phyloP scores from a whole-genome alignment of 2,329 filamentous ascomycete species.

The Pseudocercospora fijiensis region DNA sequence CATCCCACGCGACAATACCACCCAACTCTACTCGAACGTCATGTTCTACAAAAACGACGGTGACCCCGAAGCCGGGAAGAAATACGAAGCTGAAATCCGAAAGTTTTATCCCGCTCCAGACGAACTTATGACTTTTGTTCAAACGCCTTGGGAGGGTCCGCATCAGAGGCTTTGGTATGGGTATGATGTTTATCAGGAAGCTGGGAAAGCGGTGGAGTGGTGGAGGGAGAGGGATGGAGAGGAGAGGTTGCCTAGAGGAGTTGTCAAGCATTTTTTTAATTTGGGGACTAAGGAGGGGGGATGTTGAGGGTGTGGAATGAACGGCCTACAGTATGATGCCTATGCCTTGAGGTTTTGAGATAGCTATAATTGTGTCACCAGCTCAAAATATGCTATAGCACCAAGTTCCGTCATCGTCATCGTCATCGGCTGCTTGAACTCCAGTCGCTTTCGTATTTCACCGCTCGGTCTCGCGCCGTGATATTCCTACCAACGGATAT shows the following conservation, averaged over 20 bases:
- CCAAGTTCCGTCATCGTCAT: no score
- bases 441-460: no score
- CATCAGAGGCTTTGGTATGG: conserved; percentile 14
- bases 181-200: conserved; percentile 15
- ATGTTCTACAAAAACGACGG: conserved; percentile 11
- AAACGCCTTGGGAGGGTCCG: neutral
- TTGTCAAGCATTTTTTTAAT: conserved; percentile 15
- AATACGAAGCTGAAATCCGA: conserved; percentile 1
- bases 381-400: no score
- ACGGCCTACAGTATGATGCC: neutral
- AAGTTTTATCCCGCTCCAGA: conserved; percentile 5
- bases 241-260: conserved; percentile 1
- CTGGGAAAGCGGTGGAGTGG: conserved; percentile 11
- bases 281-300: neutral
- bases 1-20: conserved; percentile 13
- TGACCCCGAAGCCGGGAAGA: conserved; percentile 1
- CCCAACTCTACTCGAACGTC: conserved; percentile 15
- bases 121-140: conserved; percentile 5
- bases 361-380: no score
- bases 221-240: neutral
- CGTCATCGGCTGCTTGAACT: no score
- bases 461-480: neutral
- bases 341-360: no score
- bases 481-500: neutral
- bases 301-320: neutral